These are phyloP conservation scores for Phaeoacremonium minimum DNA, from an alignment of 2,329 filamentous ascomycete genomes.

Conservation along the genomic window DNA sequence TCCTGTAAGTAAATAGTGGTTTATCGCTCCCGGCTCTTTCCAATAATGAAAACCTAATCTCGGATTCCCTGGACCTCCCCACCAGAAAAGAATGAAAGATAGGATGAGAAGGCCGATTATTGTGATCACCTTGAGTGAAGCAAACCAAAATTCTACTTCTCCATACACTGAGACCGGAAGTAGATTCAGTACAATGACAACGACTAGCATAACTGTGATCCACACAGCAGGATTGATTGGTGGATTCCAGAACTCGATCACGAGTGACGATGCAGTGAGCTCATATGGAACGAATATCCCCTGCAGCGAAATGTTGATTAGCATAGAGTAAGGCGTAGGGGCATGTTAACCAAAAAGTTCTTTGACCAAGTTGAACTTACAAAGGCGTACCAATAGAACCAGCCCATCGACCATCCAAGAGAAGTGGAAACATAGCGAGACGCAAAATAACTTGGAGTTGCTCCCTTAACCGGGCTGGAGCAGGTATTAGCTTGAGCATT, in stretches of 20 bases:
- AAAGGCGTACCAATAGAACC: conserved; percentile 31
- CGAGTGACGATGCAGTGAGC: conserved; percentile 11
- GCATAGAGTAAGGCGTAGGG: too few relatives aligned
- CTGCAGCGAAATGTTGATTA: too few relatives aligned
- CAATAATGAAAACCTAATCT: conserved; percentile 38
- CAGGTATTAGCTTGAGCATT: too few relatives aligned
- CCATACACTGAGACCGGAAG: conserved; percentile 7
- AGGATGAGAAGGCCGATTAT: conserved; percentile 5
- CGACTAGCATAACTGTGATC: conserved; percentile 12
- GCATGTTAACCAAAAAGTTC: too few relatives aligned
- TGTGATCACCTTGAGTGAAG: conserved; percentile 6
- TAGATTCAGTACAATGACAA: conserved; percentile 12
- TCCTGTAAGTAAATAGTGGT: too few relatives aligned
- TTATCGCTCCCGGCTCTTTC: conserved; percentile 35
- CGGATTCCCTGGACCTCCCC: conserved; percentile 3
- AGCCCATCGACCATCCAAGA: conserved; percentile 39
- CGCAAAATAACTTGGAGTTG: conserved; percentile 43
- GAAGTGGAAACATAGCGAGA: conserved; percentile 36
- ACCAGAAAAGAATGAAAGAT: conserved; percentile 2
- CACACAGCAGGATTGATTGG: conserved; percentile 11
- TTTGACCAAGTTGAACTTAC: too few relatives aligned
- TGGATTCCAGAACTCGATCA: conserved; percentile 16
- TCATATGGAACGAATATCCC: conserved; percentile 27
- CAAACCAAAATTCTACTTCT: conserved; percentile 7
- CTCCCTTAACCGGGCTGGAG: conserved; percentile 40